Percentiles rank a stretch among this genome's conserved stretches.
phyloP scores from a whole-genome alignment of 305 asterid genomes.

The Rubia tinctorum region DNA sequence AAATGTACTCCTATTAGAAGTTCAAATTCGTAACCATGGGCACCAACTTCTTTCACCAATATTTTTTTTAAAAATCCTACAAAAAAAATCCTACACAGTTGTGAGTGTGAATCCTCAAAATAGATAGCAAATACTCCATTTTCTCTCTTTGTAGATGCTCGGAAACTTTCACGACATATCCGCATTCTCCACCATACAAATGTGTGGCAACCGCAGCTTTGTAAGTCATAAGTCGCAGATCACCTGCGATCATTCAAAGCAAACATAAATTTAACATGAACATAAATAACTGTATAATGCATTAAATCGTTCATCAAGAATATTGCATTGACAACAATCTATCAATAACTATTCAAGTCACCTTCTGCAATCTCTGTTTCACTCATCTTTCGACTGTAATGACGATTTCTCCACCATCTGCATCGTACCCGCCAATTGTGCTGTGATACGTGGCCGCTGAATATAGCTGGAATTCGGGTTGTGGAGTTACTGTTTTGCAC shows the following conservation, averaged over 20 bases:
- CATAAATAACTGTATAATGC: not conserved
- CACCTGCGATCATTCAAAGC: conserved; percentile 37
- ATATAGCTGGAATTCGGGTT: conserved; percentile 52
- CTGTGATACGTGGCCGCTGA: conserved; percentile 39
- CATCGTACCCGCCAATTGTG: conserved; percentile 67
- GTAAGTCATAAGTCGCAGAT: conserved; percentile 42
- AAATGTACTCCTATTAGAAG: too few species aligned
- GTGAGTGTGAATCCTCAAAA: conserved; percentile 44
- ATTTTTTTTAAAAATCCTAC: not conserved
- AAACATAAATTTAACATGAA: not conserved
- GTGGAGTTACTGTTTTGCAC: conserved; percentile 20
- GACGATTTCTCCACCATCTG: conserved; percentile 86
- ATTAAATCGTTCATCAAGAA: not conserved
- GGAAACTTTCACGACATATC: conserved; percentile 40
- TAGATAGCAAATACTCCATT: conserved; percentile 46
- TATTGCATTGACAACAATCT: not conserved
- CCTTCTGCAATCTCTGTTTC: conserved; percentile 64
- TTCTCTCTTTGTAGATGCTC: conserved; percentile 39
- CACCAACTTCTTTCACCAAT: not conserved
- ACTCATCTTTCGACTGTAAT: conserved; percentile 47
- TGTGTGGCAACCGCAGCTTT: conserved; percentile 78
- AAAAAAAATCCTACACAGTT: conserved; percentile 57
- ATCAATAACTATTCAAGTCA: conserved; percentile 19
- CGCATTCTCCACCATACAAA: conserved; percentile 55
- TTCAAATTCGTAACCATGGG: too few species aligned